Base-by-base conservation (phyloP, 2,329 filamentous ascomycete genomes). In the Ramichloridium luteum region DNA sequence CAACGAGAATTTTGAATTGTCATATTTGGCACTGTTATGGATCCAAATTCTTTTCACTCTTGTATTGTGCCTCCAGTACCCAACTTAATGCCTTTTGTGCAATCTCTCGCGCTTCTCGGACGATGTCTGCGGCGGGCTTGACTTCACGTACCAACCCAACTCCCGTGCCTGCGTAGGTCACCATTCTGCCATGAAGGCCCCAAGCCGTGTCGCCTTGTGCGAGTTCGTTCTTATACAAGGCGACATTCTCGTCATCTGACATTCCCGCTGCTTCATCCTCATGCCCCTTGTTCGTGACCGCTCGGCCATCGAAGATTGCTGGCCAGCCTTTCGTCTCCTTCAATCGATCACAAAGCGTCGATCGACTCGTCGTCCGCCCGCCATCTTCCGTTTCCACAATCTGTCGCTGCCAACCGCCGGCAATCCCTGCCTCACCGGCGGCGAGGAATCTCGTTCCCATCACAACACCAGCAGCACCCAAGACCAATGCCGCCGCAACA, bases 371-470 rank as follows among this genome's bases (percentile, higher is more conserved):
- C n/a, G 41, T 60, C 28, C 61, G 51, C 0, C 68, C 68, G 1
- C 69, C 69, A 47, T 72, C 68, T 1, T 31, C 48, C 3, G 62
- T 59, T 1, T 51, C 38, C 1, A 72, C 16, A 1, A 72, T 51
- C 11, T 61, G 64, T 11, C 61, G 45, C 36, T 53, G 52, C 40
- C 70, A 71, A 0, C 65, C 67, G 8, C 55, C 46, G 3, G 58
- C 48, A 5, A 68, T 58, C 16, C 53, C 49, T 1, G 65, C 62
- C 46, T 72, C 68, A 0, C 50, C 48, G 1, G 54, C 44, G 2
- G 72, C 72, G 1, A 80, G 61, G 34, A 78, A 74, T 5, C 74
- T 62, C 1, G 77, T 80, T 0, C 77, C 77, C 59, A 81, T 62
- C 0, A 63, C 70, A 0, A 66, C 62, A 0, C 70, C 76, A 0